Conservation (phyloP, 2,329 filamentous ascomycete species). For the Colletotrichum sp. region DNA sequence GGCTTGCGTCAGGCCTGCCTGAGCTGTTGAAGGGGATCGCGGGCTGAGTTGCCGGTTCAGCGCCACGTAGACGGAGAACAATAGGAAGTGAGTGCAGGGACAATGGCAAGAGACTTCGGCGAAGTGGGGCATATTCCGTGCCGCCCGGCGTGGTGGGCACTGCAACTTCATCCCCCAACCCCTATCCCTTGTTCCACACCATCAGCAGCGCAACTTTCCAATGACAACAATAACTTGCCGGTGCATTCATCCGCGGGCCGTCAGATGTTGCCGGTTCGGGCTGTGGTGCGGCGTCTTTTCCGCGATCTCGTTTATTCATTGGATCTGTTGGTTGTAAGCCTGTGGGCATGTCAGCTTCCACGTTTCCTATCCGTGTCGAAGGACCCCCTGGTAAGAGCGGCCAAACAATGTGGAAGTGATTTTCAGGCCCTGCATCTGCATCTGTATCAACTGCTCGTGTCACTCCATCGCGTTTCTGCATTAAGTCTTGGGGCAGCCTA, state of each 20-base stretch:
- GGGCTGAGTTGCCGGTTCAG: not conserved
- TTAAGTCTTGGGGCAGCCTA: not conserved
- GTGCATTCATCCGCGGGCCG: not conserved
- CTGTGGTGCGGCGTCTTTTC: not conserved
- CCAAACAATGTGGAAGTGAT: not conserved
- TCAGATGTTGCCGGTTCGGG: not conserved
- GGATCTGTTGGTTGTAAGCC: not conserved
- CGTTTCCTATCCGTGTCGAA: not conserved
- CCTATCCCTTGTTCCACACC: not conserved
- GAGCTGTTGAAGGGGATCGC: not conserved
- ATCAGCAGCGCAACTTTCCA: not conserved
- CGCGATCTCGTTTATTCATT: not conserved
- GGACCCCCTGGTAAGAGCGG: not conserved
- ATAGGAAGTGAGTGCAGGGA: not conserved
- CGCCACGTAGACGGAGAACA: constrained; percentile 11
- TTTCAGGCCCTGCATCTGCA: not conserved
- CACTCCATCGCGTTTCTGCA: not conserved
- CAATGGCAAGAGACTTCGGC: constrained; percentile 8
- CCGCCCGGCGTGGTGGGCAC: not conserved
- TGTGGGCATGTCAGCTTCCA: not conserved
- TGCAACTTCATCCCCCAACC: not conserved
- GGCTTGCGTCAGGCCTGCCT: not conserved
- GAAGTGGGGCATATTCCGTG: not conserved
- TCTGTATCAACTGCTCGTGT: not conserved
- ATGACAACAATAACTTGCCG: not conserved